Conservation (phyloP, 306 rosid genomes). For the Trifolium dubium region DNA sequence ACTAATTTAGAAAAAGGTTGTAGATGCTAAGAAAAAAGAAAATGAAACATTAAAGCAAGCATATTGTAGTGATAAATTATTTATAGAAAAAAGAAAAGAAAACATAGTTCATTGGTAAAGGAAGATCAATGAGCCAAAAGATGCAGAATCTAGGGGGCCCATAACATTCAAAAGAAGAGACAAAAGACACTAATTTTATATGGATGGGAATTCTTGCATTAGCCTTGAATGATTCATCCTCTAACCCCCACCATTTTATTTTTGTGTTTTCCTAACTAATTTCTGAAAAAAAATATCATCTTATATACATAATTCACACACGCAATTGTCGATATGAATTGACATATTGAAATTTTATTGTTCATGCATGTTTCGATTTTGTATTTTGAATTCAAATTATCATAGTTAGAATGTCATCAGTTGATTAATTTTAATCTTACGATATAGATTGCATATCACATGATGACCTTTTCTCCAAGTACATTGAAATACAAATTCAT, state of each 20-base stretch:
- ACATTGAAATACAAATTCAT: neutral
- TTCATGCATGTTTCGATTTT: neutral
- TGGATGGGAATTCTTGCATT: conserved; percentile 29
- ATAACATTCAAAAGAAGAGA: conserved; percentile 50
- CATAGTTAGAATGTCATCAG: neutral
- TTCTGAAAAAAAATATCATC: conserved; percentile 29
- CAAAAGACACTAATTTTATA: conserved; percentile 34
- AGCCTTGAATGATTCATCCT: conserved; percentile 38
- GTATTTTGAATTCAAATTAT: neutral
- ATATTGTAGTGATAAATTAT: conserved; percentile 10
- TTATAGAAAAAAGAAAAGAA: neutral
- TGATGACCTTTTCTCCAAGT: neutral
- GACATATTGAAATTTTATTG: neutral
- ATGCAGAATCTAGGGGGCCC: conserved; percentile 38
- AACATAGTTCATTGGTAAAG: neutral
- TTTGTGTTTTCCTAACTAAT: neutral
- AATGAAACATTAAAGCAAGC: conserved; percentile 4
- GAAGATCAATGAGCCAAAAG: conserved; percentile 39
- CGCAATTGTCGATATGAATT: neutral
- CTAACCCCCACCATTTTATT: conserved; percentile 46
- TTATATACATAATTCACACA: neutral
- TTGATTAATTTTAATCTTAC: neutral
- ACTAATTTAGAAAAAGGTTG: conserved; percentile 21
- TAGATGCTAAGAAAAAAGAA: conserved; percentile 8
- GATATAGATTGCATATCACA: neutral